These are phyloP conservation scores for Vigna unguiculata DNA, from an alignment of 306 rosid genomes.

Conservation along the genomic window DNA sequence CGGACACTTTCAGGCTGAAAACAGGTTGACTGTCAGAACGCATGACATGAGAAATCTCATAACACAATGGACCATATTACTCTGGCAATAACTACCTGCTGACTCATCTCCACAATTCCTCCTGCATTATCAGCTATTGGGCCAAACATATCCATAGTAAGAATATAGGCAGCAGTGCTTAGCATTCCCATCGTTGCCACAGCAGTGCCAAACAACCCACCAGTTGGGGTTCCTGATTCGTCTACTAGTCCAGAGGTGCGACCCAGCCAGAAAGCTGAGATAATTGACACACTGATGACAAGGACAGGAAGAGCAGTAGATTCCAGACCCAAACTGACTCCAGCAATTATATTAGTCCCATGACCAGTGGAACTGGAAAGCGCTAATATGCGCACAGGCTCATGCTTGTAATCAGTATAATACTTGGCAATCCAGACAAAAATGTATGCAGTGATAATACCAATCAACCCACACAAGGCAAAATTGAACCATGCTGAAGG, in stretches of 20 bases:
- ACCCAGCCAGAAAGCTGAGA: slow-evolving; percentile 96
- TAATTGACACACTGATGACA: slow-evolving; percentile 85
- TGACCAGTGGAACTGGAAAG: slow-evolving; percentile 96
- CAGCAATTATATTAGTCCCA: slow-evolving; percentile 99
- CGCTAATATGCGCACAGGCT: slow-evolving; percentile 95
- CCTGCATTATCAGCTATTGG: slow-evolving; percentile 99
- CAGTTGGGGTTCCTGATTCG: slow-evolving; percentile 83
- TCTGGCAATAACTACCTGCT: slow-evolving; percentile 69
- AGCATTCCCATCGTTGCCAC: slow-evolving; percentile 99
- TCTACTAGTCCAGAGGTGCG: slow-evolving; percentile 87
- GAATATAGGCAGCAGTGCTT: slow-evolving; percentile 99
- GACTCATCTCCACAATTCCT: slow-evolving; percentile 99
- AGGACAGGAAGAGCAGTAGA: slow-evolving; percentile 99
- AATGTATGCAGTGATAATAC: slow-evolving; percentile 89
- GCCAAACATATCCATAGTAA: slow-evolving; percentile 99
- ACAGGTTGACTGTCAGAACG: slow-evolving; percentile 35
- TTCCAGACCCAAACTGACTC: slow-evolving; percentile 98
- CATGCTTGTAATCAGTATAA: slow-evolving; percentile 97
- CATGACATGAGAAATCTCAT: slow-evolving; percentile 25
- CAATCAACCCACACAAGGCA: slow-evolving; percentile 95
- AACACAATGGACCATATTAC: slow-evolving; percentile 29
- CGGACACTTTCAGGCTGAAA: slow-evolving; percentile 97
- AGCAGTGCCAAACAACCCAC: slow-evolving; percentile 99
- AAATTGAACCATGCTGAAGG: slow-evolving; percentile 99
- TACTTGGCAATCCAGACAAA: slow-evolving; percentile 93